Base-by-base conservation (phyloP, 305 asterid genomes). In the Ruellia speciosa region DNA sequence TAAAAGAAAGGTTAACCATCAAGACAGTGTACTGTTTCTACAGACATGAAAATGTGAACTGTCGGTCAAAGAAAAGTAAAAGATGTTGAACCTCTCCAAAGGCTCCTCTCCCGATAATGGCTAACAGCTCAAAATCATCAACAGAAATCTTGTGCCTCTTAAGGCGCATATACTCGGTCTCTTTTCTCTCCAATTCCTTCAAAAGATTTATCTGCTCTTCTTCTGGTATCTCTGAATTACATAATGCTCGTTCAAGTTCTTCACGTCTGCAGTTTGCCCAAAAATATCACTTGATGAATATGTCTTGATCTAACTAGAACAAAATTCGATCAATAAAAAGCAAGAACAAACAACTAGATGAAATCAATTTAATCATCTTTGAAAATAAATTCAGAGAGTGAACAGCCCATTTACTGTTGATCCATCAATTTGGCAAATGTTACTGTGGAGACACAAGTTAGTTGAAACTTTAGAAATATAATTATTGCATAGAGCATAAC, bases 61-160 rank as follows among this genome's bases (percentile, higher is more conserved):
- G 20, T 11, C n/a, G 39, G 28, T 54, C 13, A n/a, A 18, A 15
- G 18, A 37, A 52, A 60, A 18, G 9, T 37, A 2, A 37, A n/a
- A 37, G 41, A 37, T 0, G 39, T 34, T 61, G 61, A 70, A 87
- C 96, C 96, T 87, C 96, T 67, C 94, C 96, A 61, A 84, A 87
- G 54, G 94, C 94, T 45, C 96, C 94, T 77, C 88, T 79, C 33
- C 96, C 96, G 3, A 87, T 87, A 35, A 85, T 83, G 41, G 82
- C 70, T 60, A 87, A 62, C 56, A 84, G 80, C 70, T 84, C 89
- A 70, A 87, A 87, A 72, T 87, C 92, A 60, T 75, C 81, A 24
- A 81, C 96, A 37, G 84, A 77, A 66, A 87, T 80, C 75, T 80
- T 84, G 70, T 82, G 79, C 72, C 96, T 69, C 69, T 79, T 82